Evolutionary conservation across 306 rosid genomes (phyloP), one percentile per base, ranked within the genome.

Genomic region (peach (Prunus persica)): DNA sequence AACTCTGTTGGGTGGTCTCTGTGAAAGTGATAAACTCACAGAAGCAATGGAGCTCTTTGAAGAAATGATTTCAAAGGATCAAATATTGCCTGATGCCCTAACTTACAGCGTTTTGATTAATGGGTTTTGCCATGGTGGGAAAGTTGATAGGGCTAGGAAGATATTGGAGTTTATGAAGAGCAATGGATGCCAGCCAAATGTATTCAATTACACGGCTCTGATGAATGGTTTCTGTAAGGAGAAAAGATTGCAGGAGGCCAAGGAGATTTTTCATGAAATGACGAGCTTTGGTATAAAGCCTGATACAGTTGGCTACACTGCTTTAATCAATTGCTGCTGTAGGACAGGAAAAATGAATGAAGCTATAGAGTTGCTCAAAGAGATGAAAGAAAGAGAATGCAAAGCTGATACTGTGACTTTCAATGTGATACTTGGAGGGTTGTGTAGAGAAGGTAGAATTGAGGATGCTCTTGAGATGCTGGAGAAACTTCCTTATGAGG

Each of bases 21-120:
- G 95, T 83, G 80, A 70, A 81, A 84, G 81, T 14, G 97, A 93
- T 64, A 90, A 77, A 77, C 89, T 91, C 22, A 85, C 81, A 81
- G 97, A 90, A 81, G 97, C 97, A 71, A 85, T 92, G 72, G 91
- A 90, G 11, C 79, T 90, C 62, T 94, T 94, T 15, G 98, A 94
- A 83, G 88, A 87, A 70, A 92, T 94, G 97, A 72, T 90, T 49
- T 86, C 90, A 0, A 85, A 78, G 89, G 87, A 92, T 68, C 78
- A 77, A 45, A 84, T 90, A 27, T 43, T 88, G 34, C 98, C 98
- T 5, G 96, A 94, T 75, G 91, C 83, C 24, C 77, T 92, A 45
- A 86, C 92, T 27, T 94, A 89, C 90, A 92, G 90, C 78, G 78
- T 83, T 77, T 72, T 90, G 89, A 90, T 92, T 73, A 82, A 85